phyloP scores from a whole-genome alignment of 1,284 basidiomycete species.

The Boletus semigastroideus region DNA sequence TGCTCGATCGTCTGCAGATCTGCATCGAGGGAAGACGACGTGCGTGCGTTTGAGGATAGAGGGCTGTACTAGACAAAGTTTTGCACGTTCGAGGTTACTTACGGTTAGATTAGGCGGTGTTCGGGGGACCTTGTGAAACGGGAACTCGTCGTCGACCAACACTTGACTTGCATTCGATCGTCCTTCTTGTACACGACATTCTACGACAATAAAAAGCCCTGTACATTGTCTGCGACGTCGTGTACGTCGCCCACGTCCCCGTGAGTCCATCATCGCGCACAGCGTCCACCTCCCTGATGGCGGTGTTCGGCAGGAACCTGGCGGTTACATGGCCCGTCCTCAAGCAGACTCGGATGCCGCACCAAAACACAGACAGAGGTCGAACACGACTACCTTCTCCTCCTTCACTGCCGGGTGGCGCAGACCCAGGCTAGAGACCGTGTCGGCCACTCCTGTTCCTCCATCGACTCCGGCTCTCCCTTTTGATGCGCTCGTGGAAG shows the following conservation, averaged over 20 bases:
- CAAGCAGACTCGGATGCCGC: slow-evolving; percentile 37
- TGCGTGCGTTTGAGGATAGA: slow-evolving; percentile 14
- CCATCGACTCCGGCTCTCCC: slow-evolving; percentile 32
- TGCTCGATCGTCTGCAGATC: slow-evolving; percentile 34
- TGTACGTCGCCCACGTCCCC: slow-evolving; percentile 7
- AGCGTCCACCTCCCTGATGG: slow-evolving; percentile 6
- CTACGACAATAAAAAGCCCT: slow-evolving; percentile 7
- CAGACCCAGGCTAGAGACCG: slow-evolving; percentile 38
- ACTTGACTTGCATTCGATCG: no score
- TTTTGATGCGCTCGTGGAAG: slow-evolving; percentile 48
- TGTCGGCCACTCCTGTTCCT: slow-evolving; percentile 24
- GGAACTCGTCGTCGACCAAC: no score
- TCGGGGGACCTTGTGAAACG: slow-evolving; percentile 21
- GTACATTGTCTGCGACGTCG: slow-evolving; percentile 7
- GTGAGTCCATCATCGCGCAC: slow-evolving; percentile 16
- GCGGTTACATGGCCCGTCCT: slow-evolving; percentile 33
- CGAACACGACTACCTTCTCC: slow-evolving; percentile 45
- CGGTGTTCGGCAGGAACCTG: slow-evolving; percentile 6
- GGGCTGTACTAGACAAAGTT: not conserved
- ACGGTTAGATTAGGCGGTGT: slow-evolving; percentile 21
- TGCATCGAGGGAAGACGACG: slow-evolving; percentile 24
- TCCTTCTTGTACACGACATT: slow-evolving; percentile 19
- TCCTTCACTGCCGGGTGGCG: slow-evolving; percentile 43
- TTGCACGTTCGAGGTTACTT: not conserved
- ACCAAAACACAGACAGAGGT: slow-evolving; percentile 38